Evolutionary conservation across 2,329 filamentous ascomycete species (phyloP), one percentile per base, ranked within the genome.

Genomic region (Colletotrichum euphorbiae): DNA sequence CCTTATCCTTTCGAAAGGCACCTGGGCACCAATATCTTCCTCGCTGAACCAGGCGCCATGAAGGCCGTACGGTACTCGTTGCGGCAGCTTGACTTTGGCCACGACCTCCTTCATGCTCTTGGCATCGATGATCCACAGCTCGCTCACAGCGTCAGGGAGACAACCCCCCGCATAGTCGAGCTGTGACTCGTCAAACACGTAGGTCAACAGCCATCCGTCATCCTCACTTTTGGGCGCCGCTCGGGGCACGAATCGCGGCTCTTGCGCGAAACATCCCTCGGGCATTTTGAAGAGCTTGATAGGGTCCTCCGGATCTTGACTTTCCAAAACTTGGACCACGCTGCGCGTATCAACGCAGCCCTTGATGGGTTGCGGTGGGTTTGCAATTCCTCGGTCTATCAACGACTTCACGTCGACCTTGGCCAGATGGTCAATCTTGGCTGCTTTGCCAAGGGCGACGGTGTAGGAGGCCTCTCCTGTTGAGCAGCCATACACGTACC

Each of bases 51-150:
- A 91, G 6, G 80, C 81, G 4, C 88, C 89, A 74, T 91, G 90
- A 55, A 93, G 76, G 0, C 90, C 90, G 72, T 93, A 93, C 0
- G 90, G 90, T 0, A 93, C 89, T 12, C 90, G 78, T 71, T 91
- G 89, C 2, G 89, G 90, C 38, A 93, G 77, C 19, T 78, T 77
- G 3, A 93, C 81, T 67, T 81, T 84, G 6, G 84, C 87, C 3
- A 91, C 82, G 0, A 92, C 80, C 3, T 87, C 81, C 24, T 75
- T 80, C 90, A 93, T 92, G 2, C 81, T 81, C 68, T 75, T 84
- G 0, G 90, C 90, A 72, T 92, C 85, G 33, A 93, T 82, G 13
- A 92, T 81, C 90, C 90, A 93, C 0, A 93, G 78, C 75, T 93
- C 90, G 36, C 86, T 89, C 24, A 74, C 80, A 0, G 87, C 81